Conservation (phyloP, 73 alveolate genomes). For the Tetrahymena malaccensis region DNA sequence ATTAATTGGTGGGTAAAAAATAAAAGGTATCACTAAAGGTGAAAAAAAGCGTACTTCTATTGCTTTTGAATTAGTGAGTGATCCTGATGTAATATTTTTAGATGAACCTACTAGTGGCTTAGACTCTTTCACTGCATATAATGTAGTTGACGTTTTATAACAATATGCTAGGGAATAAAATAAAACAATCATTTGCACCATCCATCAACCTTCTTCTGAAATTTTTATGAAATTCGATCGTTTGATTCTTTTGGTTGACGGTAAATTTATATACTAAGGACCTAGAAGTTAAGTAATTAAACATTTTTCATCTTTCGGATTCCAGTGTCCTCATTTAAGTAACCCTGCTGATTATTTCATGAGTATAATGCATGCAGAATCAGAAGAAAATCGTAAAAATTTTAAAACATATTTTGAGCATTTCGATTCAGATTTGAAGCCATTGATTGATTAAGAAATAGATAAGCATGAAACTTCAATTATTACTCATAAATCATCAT, state of each 20-base stretch:
- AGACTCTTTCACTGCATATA: conserved; percentile 67
- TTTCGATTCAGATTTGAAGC: not conserved
- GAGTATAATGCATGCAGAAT: conserved; percentile 26
- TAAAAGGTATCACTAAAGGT: conserved; percentile 88
- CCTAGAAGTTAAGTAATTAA: conserved; percentile 30
- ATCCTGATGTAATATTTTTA: conserved; percentile 71
- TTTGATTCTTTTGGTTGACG: conserved; percentile 65
- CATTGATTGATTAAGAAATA: not conserved
- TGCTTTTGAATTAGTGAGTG: conserved; percentile 80
- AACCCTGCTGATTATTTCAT: conserved; percentile 79
- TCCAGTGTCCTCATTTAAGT: conserved; percentile 48
- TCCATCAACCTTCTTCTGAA: conserved; percentile 85
- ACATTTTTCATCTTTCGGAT: conserved; percentile 57
- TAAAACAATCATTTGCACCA: conserved; percentile 69
- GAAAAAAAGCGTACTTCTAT: conserved; percentile 81
- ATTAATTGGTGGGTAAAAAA: conserved; percentile 63
- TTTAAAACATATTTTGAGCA: conserved; percentile 1
- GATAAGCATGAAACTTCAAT: not conserved
- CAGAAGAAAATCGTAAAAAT: not conserved
- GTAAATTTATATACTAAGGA: conserved; percentile 59
- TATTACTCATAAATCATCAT: not conserved
- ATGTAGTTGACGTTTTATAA: conserved; percentile 48
- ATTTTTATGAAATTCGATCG: conserved; percentile 66
- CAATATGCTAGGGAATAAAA: conserved; percentile 49
- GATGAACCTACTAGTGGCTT: conserved; percentile 84